Evolutionary conservation across 257 asterid species (phyloP).

Genomic region (Solanum arcanum): DNA sequence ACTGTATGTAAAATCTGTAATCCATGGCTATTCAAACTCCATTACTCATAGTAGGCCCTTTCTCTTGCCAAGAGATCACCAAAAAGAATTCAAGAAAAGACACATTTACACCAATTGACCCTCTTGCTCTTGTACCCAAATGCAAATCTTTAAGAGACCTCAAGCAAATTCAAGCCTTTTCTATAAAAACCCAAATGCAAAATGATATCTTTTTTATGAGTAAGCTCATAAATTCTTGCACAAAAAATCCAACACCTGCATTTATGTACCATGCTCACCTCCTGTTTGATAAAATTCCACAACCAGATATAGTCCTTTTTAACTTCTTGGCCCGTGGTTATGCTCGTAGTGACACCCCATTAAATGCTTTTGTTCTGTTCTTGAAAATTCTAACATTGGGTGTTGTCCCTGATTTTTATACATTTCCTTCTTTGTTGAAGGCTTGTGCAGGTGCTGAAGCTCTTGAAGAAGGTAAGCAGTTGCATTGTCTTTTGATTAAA

Average conservation of each 20-base stretch:
- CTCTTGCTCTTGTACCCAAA: conserved; percentile 13
- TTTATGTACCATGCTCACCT: conserved; percentile 15
- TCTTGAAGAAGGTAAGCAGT: conserved; percentile 22
- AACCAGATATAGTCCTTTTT: conserved; percentile 16
- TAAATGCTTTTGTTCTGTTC: conserved; percentile 11
- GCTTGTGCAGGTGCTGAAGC: conserved; percentile 20
- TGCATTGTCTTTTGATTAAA: conserved; percentile 20
- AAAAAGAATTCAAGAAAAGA: not conserved
- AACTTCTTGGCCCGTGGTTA: conserved; percentile 32
- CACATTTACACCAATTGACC: not conserved
- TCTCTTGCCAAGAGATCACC: not conserved
- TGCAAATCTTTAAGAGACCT: conserved; percentile 18
- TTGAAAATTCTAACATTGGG: conserved; percentile 3
- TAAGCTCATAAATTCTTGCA: conserved; percentile 11
- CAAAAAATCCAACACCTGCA: not conserved
- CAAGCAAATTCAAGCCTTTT: conserved; percentile 26
- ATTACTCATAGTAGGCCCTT: not conserved
- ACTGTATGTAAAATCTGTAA: not conserved
- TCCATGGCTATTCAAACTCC: conserved; percentile 3
- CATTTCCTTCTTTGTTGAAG: conserved; percentile 30
- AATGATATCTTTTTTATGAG: conserved; percentile 4
- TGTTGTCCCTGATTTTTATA: conserved; percentile 20
- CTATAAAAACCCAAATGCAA: conserved; percentile 23
- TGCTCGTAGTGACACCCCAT: conserved; percentile 20
- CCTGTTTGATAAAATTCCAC: conserved; percentile 22